Evolutionary conservation across 768 basidiomycete species (phyloP).

Genomic region (Cystofilobasidium macerans): DNA sequence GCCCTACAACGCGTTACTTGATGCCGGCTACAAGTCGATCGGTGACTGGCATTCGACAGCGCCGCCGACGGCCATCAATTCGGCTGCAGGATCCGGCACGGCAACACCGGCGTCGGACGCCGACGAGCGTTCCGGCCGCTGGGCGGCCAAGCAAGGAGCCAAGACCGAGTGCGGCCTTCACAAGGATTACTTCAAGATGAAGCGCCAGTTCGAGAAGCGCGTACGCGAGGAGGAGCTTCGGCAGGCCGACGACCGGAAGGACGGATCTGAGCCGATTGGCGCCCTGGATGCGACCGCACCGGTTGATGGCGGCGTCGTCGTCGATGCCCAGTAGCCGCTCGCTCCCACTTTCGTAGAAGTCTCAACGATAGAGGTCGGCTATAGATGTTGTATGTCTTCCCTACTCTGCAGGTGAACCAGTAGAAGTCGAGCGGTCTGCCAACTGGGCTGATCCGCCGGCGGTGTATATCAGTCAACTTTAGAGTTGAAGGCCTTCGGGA

Average conservation of each 20-base stretch:
- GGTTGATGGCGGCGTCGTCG: too few species aligned
- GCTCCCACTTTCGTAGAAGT: too few species aligned
- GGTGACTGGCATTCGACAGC: slow-evolving; percentile 96
- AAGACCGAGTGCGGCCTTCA: slow-evolving; percentile 97
- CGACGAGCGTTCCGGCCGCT: slow-evolving; percentile 77
- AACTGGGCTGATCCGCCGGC: too few species aligned
- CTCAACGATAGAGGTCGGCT: too few species aligned
- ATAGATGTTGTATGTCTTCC: too few species aligned
- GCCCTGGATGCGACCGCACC: too few species aligned
- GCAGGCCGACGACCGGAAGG: slow-evolving; percentile 13
- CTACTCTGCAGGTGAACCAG: too few species aligned
- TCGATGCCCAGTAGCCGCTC: too few species aligned
- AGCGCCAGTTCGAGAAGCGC: slow-evolving; percentile 35
- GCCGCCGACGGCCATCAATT: slow-evolving; percentile 34
- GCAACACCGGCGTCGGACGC: slow-evolving; percentile 46
- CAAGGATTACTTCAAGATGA: slow-evolving; percentile 65
- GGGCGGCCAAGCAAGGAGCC: slow-evolving; percentile 58
- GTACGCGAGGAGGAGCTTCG: slow-evolving; percentile 10
- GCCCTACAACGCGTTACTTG: slow-evolving; percentile 75
- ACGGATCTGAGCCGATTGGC: too few species aligned
- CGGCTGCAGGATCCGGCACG: slow-evolving; percentile 33
- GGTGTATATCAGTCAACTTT: too few species aligned
- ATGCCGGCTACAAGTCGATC: slow-evolving; percentile 84
- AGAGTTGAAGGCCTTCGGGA: too few species aligned
- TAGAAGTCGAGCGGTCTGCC: too few species aligned